Conservation (phyloP, 2,329 filamentous ascomycete species). For the Diaporthe velutina region DNA sequence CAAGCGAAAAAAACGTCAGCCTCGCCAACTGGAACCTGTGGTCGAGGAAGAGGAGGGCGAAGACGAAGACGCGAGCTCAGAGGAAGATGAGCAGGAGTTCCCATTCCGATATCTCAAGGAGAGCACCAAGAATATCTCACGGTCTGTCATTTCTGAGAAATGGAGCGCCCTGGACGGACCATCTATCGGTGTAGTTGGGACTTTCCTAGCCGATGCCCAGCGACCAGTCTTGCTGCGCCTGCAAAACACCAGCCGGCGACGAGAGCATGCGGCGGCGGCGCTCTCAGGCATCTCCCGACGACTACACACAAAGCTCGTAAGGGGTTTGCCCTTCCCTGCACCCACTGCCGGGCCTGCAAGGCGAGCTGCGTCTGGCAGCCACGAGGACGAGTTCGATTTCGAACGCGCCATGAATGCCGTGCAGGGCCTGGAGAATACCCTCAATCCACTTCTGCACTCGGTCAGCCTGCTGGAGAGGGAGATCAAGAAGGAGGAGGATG, state of each 20-base stretch:
- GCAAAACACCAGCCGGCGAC: conserved; percentile 60
- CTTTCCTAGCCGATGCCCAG: conserved; percentile 70
- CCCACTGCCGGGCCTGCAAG: conserved; percentile 47
- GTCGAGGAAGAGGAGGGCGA: conserved; percentile 12
- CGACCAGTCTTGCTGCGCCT: conserved; percentile 72
- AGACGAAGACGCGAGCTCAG: conserved; percentile 12
- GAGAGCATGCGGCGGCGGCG: conserved; percentile 66
- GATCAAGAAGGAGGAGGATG: conserved; percentile 66
- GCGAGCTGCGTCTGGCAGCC: conserved; percentile 54
- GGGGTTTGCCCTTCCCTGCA: conserved; percentile 76
- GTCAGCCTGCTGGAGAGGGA: conserved; percentile 72
- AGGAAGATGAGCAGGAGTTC: conserved; percentile 41
- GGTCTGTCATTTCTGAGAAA: conserved; percentile 75
- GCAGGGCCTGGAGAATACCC: conserved; percentile 65
- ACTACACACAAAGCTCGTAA: conserved; percentile 69
- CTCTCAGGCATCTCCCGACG: conserved; percentile 68
- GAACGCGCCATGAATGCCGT: conserved; percentile 74
- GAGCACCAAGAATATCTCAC: conserved; percentile 67
- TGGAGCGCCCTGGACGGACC: conserved; percentile 71
- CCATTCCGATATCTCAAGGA: conserved; percentile 66
- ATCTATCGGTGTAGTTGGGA: conserved; percentile 67
- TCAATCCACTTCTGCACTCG: conserved; percentile 73
- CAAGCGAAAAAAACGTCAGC: neutral
- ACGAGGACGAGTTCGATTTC: conserved; percentile 73
- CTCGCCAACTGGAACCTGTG: neutral